Base-by-base conservation (phyloP, 108 stramenopile species). In the Schizochytrium sp. region DNA sequence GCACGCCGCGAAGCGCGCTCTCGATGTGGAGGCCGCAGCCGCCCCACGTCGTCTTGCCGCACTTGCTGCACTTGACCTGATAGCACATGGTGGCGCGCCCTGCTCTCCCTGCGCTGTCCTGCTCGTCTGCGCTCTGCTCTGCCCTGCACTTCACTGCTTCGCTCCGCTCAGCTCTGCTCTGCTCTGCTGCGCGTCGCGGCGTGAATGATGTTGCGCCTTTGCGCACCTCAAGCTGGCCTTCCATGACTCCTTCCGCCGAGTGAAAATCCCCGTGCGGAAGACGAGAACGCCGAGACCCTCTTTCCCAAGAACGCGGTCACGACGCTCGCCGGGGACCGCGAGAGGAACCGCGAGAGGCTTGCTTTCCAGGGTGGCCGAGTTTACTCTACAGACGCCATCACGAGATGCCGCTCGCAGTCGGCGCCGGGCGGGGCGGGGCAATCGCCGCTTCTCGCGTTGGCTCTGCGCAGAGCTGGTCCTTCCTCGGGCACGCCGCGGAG, bases 11-110 rank as follows among this genome's bases (percentile, higher is more conserved):
- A 6, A 87, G 53, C 16, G 57, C 87, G 53, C 25, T 28, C 57
- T 87, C 57, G 41, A 58, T 58, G 57, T 87, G 87, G 19, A 3
- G 0, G 87, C 87, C 87, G 87, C 87, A 87, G 53, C 87, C 87
- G n/a, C 19, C 76, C 76, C 76, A 83, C 2, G 76, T 83, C 43
- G 76, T 83, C 76, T 83, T 83, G 12, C 76, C 51, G 51, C 76
- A 83, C 48, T 83, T 83, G 48, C 48, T 53, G 76, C 76, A 83
- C 76, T 83, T 47, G 16, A 53, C 76, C 28, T 83, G 19, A 28
- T 12, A 53, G 76, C 76, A 83, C 76, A 83, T 83, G 23, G 45
- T 83, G n/a, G n/a, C 29, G 16, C 21, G 58, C 58, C 34, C 34
- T 34, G 34, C 34, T 34, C 34, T 34, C 34, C 34, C 34, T 34